Conservation (phyloP, 768 basidiomycete species). For the Tricholoma hemisulphureum region DNA sequence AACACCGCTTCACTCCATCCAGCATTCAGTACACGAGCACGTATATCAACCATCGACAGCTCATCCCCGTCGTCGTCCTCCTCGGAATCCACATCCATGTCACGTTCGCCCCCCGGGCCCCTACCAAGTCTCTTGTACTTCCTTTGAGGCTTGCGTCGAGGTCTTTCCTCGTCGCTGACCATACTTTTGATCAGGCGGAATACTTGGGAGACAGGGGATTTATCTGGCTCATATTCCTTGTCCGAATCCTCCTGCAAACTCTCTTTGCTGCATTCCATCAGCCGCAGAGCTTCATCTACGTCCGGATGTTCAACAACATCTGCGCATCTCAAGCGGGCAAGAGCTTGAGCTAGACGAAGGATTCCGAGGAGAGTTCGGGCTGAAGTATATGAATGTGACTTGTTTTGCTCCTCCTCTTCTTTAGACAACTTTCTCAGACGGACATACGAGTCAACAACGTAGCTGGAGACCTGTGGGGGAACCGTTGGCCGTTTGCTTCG, state of each 20-base stretch:
- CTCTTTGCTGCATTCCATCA: conserved; percentile 97
- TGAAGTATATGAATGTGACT: conserved; percentile 92
- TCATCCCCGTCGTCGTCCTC: conserved; percentile 69
- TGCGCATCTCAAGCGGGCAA: conserved; percentile 87
- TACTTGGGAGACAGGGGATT: conserved; percentile 79
- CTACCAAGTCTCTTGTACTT: conserved; percentile 58
- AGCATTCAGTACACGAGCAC: conserved; percentile 77
- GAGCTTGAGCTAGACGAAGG: conserved; percentile 90
- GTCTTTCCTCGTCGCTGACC: conserved; percentile 42
- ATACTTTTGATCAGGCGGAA: conserved; percentile 90
- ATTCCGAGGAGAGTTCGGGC: conserved; percentile 94
- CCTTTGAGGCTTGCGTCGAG: conserved; percentile 34
- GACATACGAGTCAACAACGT: conserved; percentile 94
- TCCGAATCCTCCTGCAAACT: conserved; percentile 81
- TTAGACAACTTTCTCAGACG: conserved; percentile 91
- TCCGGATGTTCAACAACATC: conserved; percentile 79
- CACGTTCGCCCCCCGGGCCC: conserved; percentile 69
- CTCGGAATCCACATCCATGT: conserved; percentile 68
- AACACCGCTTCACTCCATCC: conserved; percentile 93
- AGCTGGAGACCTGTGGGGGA: conserved; percentile 82
- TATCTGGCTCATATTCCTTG: conserved; percentile 67
- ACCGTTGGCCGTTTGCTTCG: conserved; percentile 89
- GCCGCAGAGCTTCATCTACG: conserved; percentile 92
- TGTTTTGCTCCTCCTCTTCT: conserved; percentile 85
- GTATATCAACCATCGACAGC: conserved; percentile 82